Evolutionary conservation across 2,329 filamentous ascomycete genomes (phyloP).

Genomic region (Orbilia quercus): DNA sequence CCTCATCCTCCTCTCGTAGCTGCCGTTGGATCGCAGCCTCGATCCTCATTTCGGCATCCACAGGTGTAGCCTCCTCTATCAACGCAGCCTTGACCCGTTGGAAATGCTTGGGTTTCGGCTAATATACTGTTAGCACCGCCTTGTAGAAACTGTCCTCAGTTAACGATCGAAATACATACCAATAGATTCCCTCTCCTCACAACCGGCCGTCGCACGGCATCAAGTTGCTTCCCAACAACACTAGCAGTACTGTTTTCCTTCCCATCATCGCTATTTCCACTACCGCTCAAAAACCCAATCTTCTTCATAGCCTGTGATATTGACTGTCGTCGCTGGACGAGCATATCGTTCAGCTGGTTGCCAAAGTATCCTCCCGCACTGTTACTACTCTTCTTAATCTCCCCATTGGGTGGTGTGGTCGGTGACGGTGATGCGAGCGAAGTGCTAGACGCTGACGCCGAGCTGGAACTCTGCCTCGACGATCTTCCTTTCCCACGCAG

Average conservation of each 20-base stretch:
- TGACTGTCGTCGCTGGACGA: conserved; percentile 76
- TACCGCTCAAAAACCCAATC: conserved; percentile 55
- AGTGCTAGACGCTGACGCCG: conserved; percentile 68
- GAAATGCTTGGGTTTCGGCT: conserved; percentile 97
- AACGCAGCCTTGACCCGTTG: conserved; percentile 90
- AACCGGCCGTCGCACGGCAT: conserved; percentile 77
- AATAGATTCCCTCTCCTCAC: conserved; percentile 88
- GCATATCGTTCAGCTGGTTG: conserved; percentile 66
- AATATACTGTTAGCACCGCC: conserved; percentile 9
- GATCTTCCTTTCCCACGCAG: conserved; percentile 63
- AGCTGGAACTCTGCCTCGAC: conserved; percentile 73
- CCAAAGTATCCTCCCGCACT: conserved; percentile 68
- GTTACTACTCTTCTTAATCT: conserved; percentile 58
- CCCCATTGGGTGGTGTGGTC: conserved; percentile 58
- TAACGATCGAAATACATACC: conserved; percentile 67
- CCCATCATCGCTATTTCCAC: conserved; percentile 58
- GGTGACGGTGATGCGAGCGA: conserved; percentile 57
- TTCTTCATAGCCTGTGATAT: conserved; percentile 78
- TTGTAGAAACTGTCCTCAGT: conserved; percentile 8
- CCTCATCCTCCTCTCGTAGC: conserved; percentile 75
- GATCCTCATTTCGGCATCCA: conserved; percentile 87
- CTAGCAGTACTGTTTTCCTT: conserved; percentile 69
- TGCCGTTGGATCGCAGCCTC: conserved; percentile 97
- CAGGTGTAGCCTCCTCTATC: conserved; percentile 84
- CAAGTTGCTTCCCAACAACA: conserved; percentile 73